A percentile compares a stretch with the other conserved stretches of the same genome.
These are phyloP conservation scores for Saturnispora quitensis DNA, from an alignment of 805 yeast genomes.

Conservation along the genomic window DNA sequence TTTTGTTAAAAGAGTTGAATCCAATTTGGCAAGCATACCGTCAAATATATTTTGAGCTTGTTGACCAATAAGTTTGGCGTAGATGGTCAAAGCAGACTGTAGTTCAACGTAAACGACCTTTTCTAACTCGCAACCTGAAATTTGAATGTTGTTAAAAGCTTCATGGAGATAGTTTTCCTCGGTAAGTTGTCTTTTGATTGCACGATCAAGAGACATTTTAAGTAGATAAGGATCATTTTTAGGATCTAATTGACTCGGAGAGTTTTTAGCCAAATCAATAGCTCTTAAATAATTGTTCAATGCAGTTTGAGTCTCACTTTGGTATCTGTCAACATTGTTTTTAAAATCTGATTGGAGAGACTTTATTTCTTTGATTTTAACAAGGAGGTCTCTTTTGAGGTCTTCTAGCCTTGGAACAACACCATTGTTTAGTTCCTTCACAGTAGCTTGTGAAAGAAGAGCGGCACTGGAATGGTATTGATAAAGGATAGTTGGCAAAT, in stretches of 20 bases:
- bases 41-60: slow-evolving; percentile 68
- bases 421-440: slow-evolving; percentile 51
- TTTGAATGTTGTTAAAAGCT: slow-evolving; percentile 79
- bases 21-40: slow-evolving; percentile 54
- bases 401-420: slow-evolving; percentile 61
- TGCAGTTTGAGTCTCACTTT: slow-evolving; percentile 52
- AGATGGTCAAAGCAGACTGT: slow-evolving; percentile 69
- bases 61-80: slow-evolving; percentile 60
- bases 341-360: slow-evolving; percentile 78
- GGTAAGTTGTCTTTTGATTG: slow-evolving; percentile 63
- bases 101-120: slow-evolving; percentile 80
- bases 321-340: slow-evolving; percentile 62
- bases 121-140: slow-evolving; percentile 81
- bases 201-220: slow-evolving; percentile 63
- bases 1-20: slow-evolving; percentile 61
- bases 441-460: slow-evolving; percentile 44
- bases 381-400: slow-evolving; percentile 63
- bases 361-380: slow-evolving; percentile 82
- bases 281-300: slow-evolving; percentile 49
- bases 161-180: slow-evolving; percentile 86
- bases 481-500: slow-evolving; percentile 59
- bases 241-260: slow-evolving; percentile 36
- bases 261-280: slow-evolving; percentile 50
- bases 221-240: slow-evolving; percentile 77
- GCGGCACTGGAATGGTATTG: slow-evolving; percentile 51